A percentile compares a stretch with the other conserved stretches of the same genome.
Conservation (phyloP, 2,329 filamentous ascomycete species). For the Nannizziopsis arthrosporioides region DNA sequence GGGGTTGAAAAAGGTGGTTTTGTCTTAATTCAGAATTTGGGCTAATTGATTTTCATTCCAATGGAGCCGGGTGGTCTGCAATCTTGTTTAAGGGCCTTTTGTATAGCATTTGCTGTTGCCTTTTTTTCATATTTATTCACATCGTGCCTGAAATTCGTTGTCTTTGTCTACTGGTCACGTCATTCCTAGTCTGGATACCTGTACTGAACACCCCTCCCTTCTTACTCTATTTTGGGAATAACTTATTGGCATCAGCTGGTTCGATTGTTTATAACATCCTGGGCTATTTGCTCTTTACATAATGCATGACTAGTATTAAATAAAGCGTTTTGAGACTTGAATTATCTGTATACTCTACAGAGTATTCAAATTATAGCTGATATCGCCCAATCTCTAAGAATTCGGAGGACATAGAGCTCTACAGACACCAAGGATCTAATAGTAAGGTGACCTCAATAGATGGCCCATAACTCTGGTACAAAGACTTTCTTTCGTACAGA, state of each 20-base stretch:
- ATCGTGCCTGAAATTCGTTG: conserved; percentile 1
- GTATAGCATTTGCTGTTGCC: conserved; percentile 6
- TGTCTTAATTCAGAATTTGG: conserved; percentile 1
- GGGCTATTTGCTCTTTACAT: conserved; percentile 5
- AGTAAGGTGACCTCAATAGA: not conserved
- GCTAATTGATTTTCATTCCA: not conserved
- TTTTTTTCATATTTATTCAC: not conserved
- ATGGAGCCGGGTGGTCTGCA: not conserved
- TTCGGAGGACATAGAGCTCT: no score
- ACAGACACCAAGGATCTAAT: no score
- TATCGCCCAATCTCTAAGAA: no score
- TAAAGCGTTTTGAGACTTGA: no score
- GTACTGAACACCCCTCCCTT: conserved; percentile 3
- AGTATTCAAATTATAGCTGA: no score
- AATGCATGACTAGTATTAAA: conserved; percentile 1
- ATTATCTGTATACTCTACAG: no score
- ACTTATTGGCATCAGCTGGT: not conserved
- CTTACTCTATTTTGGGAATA: conserved; percentile 5
- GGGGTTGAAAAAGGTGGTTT: conserved; percentile 4
- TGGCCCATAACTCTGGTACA: not conserved
- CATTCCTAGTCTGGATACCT: conserved; percentile 3
- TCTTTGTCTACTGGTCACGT: not conserved
- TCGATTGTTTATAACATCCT: not conserved
- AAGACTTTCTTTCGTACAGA: no score
- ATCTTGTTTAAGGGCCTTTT: not conserved